Conservation (phyloP, 257 asterid species). For the Penstemon davidsonii region DNA sequence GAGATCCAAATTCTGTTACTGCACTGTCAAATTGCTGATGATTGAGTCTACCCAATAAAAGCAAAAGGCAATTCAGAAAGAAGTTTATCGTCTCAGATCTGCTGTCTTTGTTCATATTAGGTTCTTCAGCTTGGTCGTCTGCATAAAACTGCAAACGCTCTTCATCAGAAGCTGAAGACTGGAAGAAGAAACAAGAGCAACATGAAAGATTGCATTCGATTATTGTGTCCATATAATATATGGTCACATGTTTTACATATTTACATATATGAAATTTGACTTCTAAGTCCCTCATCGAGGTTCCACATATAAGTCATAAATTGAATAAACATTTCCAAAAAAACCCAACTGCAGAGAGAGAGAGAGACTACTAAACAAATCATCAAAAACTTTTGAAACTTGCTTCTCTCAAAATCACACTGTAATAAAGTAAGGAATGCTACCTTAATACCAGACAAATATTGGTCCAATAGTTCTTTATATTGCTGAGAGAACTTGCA, state of each 20-base stretch:
- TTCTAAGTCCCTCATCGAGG: background rate
- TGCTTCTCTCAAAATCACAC: constrained; percentile 20
- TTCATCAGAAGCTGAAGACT: constrained; percentile 31
- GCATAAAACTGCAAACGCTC: constrained; percentile 60
- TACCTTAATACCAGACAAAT: constrained; percentile 89
- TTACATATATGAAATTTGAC: background rate
- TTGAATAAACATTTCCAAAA: background rate
- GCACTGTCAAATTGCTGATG: constrained; percentile 57
- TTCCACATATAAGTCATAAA: background rate
- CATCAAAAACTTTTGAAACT: background rate
- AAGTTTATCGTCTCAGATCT: constrained; percentile 65
- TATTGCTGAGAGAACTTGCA: constrained; percentile 50
- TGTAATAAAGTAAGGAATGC: constrained; percentile 20
- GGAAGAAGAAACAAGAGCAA: constrained; percentile 22
- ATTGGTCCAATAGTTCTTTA: constrained; percentile 70
- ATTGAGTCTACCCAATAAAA: constrained; percentile 73
- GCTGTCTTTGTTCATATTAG: constrained; percentile 45
- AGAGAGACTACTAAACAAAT: background rate
- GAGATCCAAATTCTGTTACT: constrained; percentile 67
- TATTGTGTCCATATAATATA: no score
- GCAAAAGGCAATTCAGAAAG: constrained; percentile 81
- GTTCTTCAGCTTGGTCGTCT: constrained; percentile 60
- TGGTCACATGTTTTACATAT: no score
- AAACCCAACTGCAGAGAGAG: background rate
- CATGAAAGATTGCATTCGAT: background rate